Base-by-base conservation (phyloP, 78 protist genomes). In the Dictyostelium capitatum region DNA sequence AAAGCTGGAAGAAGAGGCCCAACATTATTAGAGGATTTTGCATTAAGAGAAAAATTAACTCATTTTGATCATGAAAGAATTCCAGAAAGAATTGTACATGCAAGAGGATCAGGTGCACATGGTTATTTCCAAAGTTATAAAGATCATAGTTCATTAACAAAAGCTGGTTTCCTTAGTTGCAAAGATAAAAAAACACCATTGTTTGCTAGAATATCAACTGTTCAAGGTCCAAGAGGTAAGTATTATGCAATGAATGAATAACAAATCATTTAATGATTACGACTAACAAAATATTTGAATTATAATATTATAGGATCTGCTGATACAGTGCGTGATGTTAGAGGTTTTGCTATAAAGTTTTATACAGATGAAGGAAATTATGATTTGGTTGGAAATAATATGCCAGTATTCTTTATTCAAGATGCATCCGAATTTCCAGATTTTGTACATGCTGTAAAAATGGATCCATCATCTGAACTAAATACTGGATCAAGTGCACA, bases 271-370 rank as follows among this genome's bases (percentile, higher is more conserved):
- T n/a, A n/a, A n/a, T n/a, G n/a, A n/a, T n/a, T n/a, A n/a, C n/a
- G n/a, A n/a, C n/a, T n/a, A n/a, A n/a, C n/a, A n/a, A n/a, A n/a
- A n/a, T n/a, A n/a, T n/a, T n/a, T n/a, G n/a, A n/a, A n/a, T n/a
- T n/a, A n/a, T n/a, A n/a, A n/a, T n/a, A n/a, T n/a, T n/a, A n/a
- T n/a, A n/a, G n/a, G 97, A 7, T 95, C 95, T 32, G 74, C 97
- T 0, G 97, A 95, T 20, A 62, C 92, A 10, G 78, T 56, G 6
- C 70, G 97, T 17, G 96, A 92, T 46, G 72, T 74, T 12, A 43
- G 89, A 17, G 97, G 97, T 6, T 92, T 95, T 62, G 97, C 97
- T 28, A 62, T 78, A 54, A 95, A 95, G 64, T 95, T 95, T 73
- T 95, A 95, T 79, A 95, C 97, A 48, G 79, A 54, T 0, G 89